Evolutionary conservation across 495 filamentous ascomycete species (phyloP), one percentile per base, ranked within the genome.

Genomic region (Annulohypoxylon nitens): DNA sequence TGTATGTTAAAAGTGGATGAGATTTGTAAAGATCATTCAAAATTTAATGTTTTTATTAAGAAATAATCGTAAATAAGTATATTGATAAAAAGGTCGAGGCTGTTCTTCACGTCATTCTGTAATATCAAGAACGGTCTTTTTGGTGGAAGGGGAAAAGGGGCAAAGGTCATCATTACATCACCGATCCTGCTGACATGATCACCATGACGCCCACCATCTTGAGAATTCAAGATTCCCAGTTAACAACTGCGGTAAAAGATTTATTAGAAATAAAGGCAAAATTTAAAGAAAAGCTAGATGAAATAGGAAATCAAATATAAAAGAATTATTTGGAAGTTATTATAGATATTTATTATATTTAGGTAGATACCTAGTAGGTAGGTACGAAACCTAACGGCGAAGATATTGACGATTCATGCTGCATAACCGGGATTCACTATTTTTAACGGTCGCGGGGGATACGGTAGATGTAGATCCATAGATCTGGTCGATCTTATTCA

Each of bases 91-190:
- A 23, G 20, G 20, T 23, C 20, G 20, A 23, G 20, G 20, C 20
- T 43, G 4, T 43, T 60, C n/a, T 39, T 57, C 5, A 34, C 30
- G 25, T 9, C 25, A 34, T 57, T 57, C 30, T 4, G 36, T 12
- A 33, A 18, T 34, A 39, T 58, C n/a, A 25, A 23, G 26, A 39
- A 39, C 11, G 50, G 30, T 23, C n/a, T 25, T 63, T 14, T 63
- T 61, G 48, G 39, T 20, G n/a, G 51, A 43, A 26, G 26, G 9
- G 2, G 37, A 43, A 39, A 57, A 41, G 30, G 30, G 30, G 30
- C 30, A 30, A n/a, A 47, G 16, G 53, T 75, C 72, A 75, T 75
- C 0, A 75, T 75, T 70, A 75, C 72, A 70, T 75, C 72, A 75
- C 8, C 51, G 34, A 18, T 41, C 50, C 23, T 39, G 10, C 59